Base-by-base conservation (phyloP, 2,329 filamentous ascomycete genomes). In the Lachnellula arida region DNA sequence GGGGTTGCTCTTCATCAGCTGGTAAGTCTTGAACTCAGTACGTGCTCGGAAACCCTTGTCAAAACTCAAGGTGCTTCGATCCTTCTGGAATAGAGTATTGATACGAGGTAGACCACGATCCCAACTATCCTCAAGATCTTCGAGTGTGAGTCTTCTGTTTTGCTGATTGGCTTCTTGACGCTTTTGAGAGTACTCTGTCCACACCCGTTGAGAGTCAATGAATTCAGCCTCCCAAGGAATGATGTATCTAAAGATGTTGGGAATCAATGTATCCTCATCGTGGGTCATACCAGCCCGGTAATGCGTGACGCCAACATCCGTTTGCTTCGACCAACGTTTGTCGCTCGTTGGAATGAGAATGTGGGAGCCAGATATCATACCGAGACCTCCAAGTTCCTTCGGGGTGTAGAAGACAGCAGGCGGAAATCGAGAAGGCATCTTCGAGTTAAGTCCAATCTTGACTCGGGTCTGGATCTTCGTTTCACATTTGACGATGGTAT, bases 141-240 rank as follows among this genome's bases (percentile, higher is more conserved):
- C 94, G 7, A 99, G 80, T 0, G 94, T 99, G 47, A 99, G 77
- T 63, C 94, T 86, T 55, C 94, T 87, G 67, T 99, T 99, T 72
- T 99, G 94, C 66, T 97, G 93, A 68, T 97, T 96, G 19, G 94
- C 95, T 71, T 99, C 94, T 62, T 95, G 81, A 47, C 94, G 87
- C 78, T 99, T 99, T 75, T 99, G 94, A 0, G 93, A 97, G 70
- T 99, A 99, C 67, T 99, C 94, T 25, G 94, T 97, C 94, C 94
- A 99, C 1, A 99, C 94, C 65, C 95, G 87, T 72, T 99, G 95
- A 4, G 94, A 99, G 71, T 99, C 95, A 64, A 97, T 96, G 73
- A 99, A 99, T 71, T 99, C 94, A 1, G 93, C 90, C 72, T 99
- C 94, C 94, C 94, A 99, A 0, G 94, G 93, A 62, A 97, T 96